Base-by-base conservation (phyloP, 768 basidiomycete species). In the Galerina marginata region DNA sequence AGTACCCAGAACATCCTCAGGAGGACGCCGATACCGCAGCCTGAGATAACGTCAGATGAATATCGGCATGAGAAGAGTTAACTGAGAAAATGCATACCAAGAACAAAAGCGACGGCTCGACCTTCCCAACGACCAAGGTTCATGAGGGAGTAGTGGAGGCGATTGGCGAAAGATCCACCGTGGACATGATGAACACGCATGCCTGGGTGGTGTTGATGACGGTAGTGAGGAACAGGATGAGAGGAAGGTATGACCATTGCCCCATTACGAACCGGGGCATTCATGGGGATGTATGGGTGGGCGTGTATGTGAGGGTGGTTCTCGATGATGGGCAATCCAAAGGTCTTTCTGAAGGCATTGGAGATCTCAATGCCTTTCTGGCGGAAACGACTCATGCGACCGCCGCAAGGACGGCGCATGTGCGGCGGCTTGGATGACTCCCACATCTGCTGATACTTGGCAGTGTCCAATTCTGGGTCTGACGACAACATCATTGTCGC, bases 1-100 rank as follows among this genome's bases (percentile, higher is more conserved):
- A 93, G 68, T 64, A 93, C 91, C 82, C 83, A 93, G 71, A 92
- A 67, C 88, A 93, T 92, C 70, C 92, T 82, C 58, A 93, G 72
- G 25, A 94, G 82, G 45, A 93, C 92, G 56, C 92, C 92, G 54
- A 93, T 84, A 52, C 92, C 92, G 67, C 90, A 92, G n/a, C 91
- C 91, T 92, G 63, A 36, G 16, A 11, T 54, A 56, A 42, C 12
- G 23, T 43, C 46, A 44, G 42, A 15, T 49, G 48, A 50, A 46
- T 43, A 67, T 29, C 59, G 36, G 48, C 51, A 33, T 16, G 5
- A 9, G 47, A 26, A 44, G 54, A 29, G 45, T 16, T 20, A 29
- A 48, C 38, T 40, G 44, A 16, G 2, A 33, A 3, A 56, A 20
- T 38, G 67, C 72, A 53, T 54, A 79, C 92, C 92, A 15, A 94